Base-by-base conservation (phyloP, 108 stramenopile genomes). In the Fistulifera pelliculosa region DNA sequence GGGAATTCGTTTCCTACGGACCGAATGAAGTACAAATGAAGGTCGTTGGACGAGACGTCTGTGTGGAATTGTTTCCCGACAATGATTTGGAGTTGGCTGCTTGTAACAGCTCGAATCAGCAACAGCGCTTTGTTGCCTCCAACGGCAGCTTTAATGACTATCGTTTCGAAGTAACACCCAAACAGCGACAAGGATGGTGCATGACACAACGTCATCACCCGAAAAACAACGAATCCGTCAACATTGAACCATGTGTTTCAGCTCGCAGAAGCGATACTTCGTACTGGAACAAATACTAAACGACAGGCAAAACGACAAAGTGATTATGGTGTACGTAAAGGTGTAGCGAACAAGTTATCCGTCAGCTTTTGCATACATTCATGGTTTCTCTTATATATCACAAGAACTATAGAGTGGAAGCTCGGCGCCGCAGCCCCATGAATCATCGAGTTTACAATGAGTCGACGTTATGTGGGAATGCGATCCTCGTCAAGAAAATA, bases 151-250 rank as follows among this genome's bases (percentile, higher is more conserved):
- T 47, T 11, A 22, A 22, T 22, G 44, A 22, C 5, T 6, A 10
- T 18, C 44, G 44, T 22, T 47, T 47, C 10, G 19, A 47, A 10
- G 10, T 47, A 21, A 7, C 44, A 47, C 44, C 44, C 7, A 47
- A 47, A 10, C 19, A 22, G 5, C 44, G 44, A 7, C 44, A 22
- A 22, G 44, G 44, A 21, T 18, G 21, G 19, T 56, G 54, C 54
- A 28, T 56, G 54, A 56, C 54, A 4, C 54, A 56, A 15, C 54
- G 39, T 21, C 54, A 56, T 56, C 54, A 56, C 23, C 54, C 54
- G 7, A 39, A 41, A 44, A 15, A 56, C 6, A 28, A 23, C 6
- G 54, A 56, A 44, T 21, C 17, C 10, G 39, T 56, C 8, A 16
- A 56, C 7, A 10, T 56, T 18, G 35, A 56, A 7, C 40, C 39